Evolutionary conservation across 495 filamentous ascomycete genomes (phyloP).

Genomic region (Penicillium cosmopolitanum): DNA sequence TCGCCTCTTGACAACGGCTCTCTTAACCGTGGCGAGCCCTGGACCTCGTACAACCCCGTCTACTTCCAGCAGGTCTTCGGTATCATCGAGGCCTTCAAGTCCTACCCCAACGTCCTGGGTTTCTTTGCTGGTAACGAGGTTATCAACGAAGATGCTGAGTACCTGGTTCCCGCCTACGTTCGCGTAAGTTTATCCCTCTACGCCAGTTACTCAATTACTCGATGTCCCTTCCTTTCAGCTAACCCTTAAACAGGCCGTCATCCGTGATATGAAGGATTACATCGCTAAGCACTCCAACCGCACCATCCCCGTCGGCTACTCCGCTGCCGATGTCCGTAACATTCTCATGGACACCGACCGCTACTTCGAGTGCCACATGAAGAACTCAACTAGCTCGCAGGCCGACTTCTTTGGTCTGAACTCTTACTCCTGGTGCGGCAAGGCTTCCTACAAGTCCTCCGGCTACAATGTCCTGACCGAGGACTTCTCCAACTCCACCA

Average conservation of each 20-base stretch:
- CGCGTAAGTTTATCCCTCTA: constrained; percentile 31
- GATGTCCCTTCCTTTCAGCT: background rate
- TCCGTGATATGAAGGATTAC: constrained; percentile 86
- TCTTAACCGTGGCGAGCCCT: constrained; percentile 70
- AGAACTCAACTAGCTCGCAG: constrained; percentile 65
- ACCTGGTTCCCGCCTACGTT: constrained; percentile 45
- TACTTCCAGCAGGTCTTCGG: constrained; percentile 87
- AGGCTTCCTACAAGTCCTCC: constrained; percentile 68
- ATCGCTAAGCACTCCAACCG: constrained; percentile 72
- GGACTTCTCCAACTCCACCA: constrained; percentile 69
- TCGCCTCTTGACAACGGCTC: constrained; percentile 79
- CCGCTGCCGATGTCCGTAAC: constrained; percentile 86
- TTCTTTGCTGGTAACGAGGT: constrained; percentile 97
- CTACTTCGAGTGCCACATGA: constrained; percentile 81
- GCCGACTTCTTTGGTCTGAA: constrained; percentile 93
- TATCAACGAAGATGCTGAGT: constrained; percentile 66
- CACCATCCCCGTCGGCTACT: constrained; percentile 84
- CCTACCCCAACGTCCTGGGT: constrained; percentile 85
- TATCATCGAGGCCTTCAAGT: constrained; percentile 92
- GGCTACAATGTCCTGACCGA: constrained; percentile 73
- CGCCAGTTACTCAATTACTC: background rate
- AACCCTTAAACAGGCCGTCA: constrained; percentile 57
- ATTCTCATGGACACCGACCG: constrained; percentile 78
- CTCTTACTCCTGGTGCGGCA: constrained; percentile 93
- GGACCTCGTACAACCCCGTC: constrained; percentile 66